Evolutionary conservation across 75 land plant genomes (phyloP).

Genomic region (Pinus tabuliformis): DNA sequence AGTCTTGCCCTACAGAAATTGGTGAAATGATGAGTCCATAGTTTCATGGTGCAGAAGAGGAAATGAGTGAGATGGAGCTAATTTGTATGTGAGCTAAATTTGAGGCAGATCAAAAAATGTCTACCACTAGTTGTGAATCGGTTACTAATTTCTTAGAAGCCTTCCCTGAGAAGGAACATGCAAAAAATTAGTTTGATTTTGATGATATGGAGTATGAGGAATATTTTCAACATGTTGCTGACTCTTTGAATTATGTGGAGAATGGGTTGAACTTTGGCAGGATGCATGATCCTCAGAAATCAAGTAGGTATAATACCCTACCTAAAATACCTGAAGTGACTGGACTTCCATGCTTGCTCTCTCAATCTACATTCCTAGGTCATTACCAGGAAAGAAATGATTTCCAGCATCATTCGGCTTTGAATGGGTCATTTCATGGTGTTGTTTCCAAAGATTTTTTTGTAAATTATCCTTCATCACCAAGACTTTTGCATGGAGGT

Average conservation of each 20-base stretch:
- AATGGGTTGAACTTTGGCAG: conserved; percentile 1
- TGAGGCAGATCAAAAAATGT: background rate
- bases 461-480: background rate
- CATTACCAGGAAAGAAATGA: background rate
- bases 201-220: too few species aligned
- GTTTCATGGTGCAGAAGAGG: conserved; percentile 7
- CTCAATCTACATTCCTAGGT: too few species aligned
- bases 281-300: background rate
- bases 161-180: too few species aligned
- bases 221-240: background rate
- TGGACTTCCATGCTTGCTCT: too few species aligned
- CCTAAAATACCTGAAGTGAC: too few species aligned
- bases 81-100: background rate
- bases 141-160: too few species aligned
- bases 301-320: too few species aligned
- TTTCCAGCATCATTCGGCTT: background rate
- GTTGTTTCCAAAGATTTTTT: background rate
- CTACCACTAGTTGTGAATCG: too few species aligned
- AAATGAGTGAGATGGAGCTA: conserved; percentile 32
- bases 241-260: too few species aligned
- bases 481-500: too few species aligned
- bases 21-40: too few species aligned
- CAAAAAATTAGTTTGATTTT: too few species aligned
- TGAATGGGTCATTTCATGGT: background rate
- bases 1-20: conserved; percentile 5